These are phyloP conservation scores for Avena atlantica DNA, from an alignment of 176 grass and related monocot species.

Conservation along the genomic window DNA sequence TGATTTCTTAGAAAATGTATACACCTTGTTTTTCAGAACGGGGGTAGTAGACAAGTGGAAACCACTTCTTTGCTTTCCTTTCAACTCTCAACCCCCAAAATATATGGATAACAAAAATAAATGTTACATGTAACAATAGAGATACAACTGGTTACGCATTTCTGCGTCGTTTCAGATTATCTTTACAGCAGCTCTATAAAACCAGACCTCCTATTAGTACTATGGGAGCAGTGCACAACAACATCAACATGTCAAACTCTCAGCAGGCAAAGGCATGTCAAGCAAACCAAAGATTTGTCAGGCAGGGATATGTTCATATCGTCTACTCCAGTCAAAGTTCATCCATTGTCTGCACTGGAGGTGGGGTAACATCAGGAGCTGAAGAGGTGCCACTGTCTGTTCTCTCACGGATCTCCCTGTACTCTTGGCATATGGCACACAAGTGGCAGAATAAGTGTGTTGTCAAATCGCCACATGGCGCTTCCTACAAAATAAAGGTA, in stretches of 20 bases:
- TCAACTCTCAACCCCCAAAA: not conserved
- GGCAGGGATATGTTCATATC: slow-evolving; percentile 1
- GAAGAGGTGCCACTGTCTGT: slow-evolving; percentile 35
- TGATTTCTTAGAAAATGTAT: too few species aligned
- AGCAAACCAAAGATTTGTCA: slow-evolving; percentile 29
- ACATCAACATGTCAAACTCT: slow-evolving; percentile 11
- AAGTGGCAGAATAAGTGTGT: slow-evolving; percentile 93
- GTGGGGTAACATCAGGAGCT: slow-evolving; percentile 55
- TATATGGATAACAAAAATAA: slow-evolving; percentile 10
- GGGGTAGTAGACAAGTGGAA: not conserved
- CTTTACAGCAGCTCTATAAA: slow-evolving; percentile 36
- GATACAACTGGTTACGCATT: not conserved
- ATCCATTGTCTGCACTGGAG: slow-evolving; percentile 72
- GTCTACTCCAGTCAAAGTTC: slow-evolving; percentile 38
- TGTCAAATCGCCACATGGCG: slow-evolving; percentile 75
- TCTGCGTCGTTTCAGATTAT: not conserved
- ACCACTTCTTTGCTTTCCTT: not conserved
- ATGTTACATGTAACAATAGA: not conserved
- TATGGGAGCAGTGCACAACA: slow-evolving; percentile 30
- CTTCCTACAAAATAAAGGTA: slow-evolving; percentile 62
- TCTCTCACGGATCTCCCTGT: slow-evolving; percentile 84
- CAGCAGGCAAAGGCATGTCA: not conserved
- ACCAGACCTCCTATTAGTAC: not conserved
- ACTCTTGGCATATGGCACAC: slow-evolving; percentile 93
- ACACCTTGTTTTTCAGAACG: too few species aligned